These are phyloP conservation scores for Trametes polyzona DNA, from an alignment of 1,284 basidiomycete genomes.

Conservation along the genomic window DNA sequence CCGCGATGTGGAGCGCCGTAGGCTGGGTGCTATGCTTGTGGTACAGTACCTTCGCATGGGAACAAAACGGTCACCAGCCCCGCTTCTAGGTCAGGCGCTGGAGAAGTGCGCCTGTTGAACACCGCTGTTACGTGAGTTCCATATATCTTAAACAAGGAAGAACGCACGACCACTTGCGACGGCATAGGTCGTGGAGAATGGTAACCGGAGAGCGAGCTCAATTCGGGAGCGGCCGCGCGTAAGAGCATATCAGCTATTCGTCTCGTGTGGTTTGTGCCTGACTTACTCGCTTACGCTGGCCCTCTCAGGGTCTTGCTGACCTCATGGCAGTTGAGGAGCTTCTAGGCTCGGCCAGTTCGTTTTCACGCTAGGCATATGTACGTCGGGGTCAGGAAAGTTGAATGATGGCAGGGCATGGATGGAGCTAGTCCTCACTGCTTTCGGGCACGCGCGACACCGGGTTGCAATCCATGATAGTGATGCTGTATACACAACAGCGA, in stretches of 20 bases:
- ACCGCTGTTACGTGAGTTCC: neutral
- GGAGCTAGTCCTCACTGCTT: neutral
- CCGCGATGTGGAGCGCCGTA: neutral
- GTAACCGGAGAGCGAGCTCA: neutral
- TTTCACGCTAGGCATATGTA: neutral
- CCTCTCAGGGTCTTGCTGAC: neutral
- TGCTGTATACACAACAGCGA: neutral
- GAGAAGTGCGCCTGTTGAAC: neutral
- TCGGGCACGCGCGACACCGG: neutral
- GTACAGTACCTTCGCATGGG: constrained; percentile 8
- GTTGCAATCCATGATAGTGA: neutral
- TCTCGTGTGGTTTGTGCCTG: constrained; percentile 1
- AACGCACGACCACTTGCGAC: neutral
- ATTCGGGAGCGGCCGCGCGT: neutral
- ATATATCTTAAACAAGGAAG: constrained; percentile 2
- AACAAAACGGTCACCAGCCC: neutral
- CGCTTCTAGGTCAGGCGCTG: neutral
- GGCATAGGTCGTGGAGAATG: neutral
- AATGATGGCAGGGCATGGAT: neutral
- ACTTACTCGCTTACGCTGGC: neutral
- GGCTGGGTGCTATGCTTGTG: neutral
- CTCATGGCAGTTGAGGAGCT: neutral
- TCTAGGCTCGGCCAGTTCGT: neutral
- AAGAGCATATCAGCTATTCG: neutral
- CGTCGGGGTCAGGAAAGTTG: neutral